Base-by-base conservation (phyloP, 2,329 filamentous ascomycete genomes). In the Mycosphaerella arachidis region DNA sequence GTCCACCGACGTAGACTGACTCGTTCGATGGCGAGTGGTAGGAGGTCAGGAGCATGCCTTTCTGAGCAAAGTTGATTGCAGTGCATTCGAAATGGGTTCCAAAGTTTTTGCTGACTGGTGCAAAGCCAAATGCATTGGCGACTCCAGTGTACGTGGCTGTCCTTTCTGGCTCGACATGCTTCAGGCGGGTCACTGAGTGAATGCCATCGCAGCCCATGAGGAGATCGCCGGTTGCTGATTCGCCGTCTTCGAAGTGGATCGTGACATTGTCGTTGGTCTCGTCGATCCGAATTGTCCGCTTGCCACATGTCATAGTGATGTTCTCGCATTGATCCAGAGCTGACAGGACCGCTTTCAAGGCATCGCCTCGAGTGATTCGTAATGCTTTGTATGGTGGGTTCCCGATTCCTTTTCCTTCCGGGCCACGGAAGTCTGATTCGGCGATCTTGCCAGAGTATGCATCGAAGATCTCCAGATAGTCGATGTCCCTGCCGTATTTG, bases 121-220 rank as follows among this genome's bases (percentile, higher is more conserved):
- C 72, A 59, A 78, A 79, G 30, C 77, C 76, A 57, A 79, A 79
- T 4, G 76, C 77, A 58, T 79, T 79, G 61, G 75, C 76, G n/a
- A 78, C 75, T 12, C 77, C 77, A 0, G 74, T 75, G 67, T 79
- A 79, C 24, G 72, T 69, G 30, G 70, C 71, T 60, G 73, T 78
- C 29, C 77, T 74, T 37, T 72, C 70, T 8, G 77, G 76, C 63
- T 79, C 77, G 56, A 79, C 76, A 62, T 79, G 77, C 60, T 73
- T 75, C 56, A 78, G 71, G 10, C 77, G 72, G 3, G 76, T 73
- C 52, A 75, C 73, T 48, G 72, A 76, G 68, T 72, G 72, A 13
- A 79, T 77, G 24, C 74, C 73, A 18, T 73, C 68, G 27, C 69
- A 72, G 46, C 74, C 73, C 66, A 75, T 72, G 43, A 75, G 68